A percentile compares a stretch with the other conserved stretches of the same genome.
phyloP scores from a whole-genome alignment of 1,284 basidiomycete genomes.

The Cryptococcus neoformans region DNA sequence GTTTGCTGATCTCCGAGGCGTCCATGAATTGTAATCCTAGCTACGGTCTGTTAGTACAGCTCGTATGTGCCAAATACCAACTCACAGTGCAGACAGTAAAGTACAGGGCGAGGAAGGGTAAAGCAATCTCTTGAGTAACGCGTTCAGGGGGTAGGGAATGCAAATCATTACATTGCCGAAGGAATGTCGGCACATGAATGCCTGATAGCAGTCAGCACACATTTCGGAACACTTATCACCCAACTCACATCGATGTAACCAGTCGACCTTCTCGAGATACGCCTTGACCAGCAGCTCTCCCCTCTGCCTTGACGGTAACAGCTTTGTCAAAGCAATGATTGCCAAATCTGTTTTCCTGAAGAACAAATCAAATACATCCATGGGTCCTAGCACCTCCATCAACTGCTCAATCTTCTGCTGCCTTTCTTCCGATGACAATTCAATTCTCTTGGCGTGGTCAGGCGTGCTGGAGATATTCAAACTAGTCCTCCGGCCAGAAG shows the following conservation, averaged over 20 bases:
- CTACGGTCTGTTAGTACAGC: constrained; percentile 10
- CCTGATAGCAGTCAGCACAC: constrained; percentile 2
- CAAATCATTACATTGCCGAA: constrained; percentile 46
- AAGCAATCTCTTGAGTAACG: constrained; percentile 44
- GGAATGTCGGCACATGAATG: constrained; percentile 47
- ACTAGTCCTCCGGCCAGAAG: not conserved
- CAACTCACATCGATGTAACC: constrained; percentile 45
- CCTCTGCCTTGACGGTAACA: constrained; percentile 41
- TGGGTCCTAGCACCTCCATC: constrained; percentile 42
- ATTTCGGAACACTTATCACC: constrained; percentile 14
- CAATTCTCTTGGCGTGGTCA: not conserved
- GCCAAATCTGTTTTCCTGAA: constrained; percentile 44
- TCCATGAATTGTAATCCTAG: constrained; percentile 50
- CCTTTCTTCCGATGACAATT: constrained; percentile 28
- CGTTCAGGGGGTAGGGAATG: constrained; percentile 44
- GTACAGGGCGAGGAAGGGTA: constrained; percentile 47
- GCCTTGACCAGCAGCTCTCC: constrained; percentile 46
- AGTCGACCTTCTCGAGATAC: constrained; percentile 48
- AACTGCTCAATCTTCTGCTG: constrained; percentile 30
- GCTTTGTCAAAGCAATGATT: constrained; percentile 40
- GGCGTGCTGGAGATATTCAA: not conserved
- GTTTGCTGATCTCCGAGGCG: constrained; percentile 31
- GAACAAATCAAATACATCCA: constrained; percentile 45
- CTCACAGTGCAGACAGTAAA: constrained; percentile 45
- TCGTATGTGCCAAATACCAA: constrained; percentile 1